Percentiles rank a stretch among this genome's conserved stretches.
Evolutionary conservation across 1,139 yeast species (phyloP).

Genomic region (Geotrichum restrictum): DNA sequence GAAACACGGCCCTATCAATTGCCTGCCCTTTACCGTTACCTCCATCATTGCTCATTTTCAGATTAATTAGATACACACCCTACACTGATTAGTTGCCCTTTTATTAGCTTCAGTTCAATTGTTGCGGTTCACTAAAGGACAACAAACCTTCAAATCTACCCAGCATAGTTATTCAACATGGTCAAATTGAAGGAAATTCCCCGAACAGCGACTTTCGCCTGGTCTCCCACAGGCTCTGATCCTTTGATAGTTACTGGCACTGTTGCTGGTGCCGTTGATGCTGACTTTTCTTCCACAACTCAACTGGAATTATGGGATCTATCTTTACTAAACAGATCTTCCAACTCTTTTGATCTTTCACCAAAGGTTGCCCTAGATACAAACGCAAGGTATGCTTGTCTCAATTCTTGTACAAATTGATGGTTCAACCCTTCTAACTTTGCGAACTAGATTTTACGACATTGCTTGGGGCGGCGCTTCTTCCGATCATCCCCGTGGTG

Average conservation of each 20-base stretch:
- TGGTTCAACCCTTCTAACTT: slow-evolving; percentile 7
- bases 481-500: slow-evolving; percentile 51
- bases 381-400: slow-evolving; percentile 36
- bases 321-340: slow-evolving; percentile 46
- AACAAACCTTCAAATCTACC: slow-evolving; percentile 1
- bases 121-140: slow-evolving; percentile 7
- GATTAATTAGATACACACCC: background rate
- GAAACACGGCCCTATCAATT: background rate
- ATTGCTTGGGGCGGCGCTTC: slow-evolving; percentile 78
- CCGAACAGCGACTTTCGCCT: slow-evolving; percentile 88
- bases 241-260: slow-evolving; percentile 87
- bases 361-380: slow-evolving; percentile 58
- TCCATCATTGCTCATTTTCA: background rate
- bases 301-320: slow-evolving; percentile 75
- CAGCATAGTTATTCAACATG: slow-evolving; percentile 42
- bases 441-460: slow-evolving; percentile 57
- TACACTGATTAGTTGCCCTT: background rate
- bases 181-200: slow-evolving; percentile 80
- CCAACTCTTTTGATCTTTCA: slow-evolving; percentile 37
- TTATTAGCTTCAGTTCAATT: background rate
- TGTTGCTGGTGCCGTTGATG: slow-evolving; percentile 91
- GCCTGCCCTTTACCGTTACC: background rate
- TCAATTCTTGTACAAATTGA: too few relatives aligned
- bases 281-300: slow-evolving; percentile 75
- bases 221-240: slow-evolving; percentile 70